Conservation (phyloP, 2,329 filamentous ascomycete species). For the Pyrenophora teres region DNA sequence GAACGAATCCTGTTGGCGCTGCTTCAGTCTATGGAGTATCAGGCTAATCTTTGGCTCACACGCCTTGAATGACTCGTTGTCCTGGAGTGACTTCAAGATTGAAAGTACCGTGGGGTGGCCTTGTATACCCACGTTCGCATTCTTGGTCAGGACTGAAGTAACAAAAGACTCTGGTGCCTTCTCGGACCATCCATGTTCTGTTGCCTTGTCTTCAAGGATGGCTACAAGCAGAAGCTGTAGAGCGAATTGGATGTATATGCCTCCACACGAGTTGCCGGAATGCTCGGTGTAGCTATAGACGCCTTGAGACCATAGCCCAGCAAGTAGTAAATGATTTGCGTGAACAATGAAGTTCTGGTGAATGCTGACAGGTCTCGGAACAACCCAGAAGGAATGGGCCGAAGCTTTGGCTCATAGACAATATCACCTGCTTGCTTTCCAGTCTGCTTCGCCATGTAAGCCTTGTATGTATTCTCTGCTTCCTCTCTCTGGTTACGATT, state of each 20-base stretch:
- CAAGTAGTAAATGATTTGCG: slow-evolving; percentile 86
- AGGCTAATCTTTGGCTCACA: slow-evolving; percentile 84
- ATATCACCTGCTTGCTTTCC: slow-evolving; percentile 81
- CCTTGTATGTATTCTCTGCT: slow-evolving; percentile 85
- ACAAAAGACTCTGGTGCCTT: slow-evolving; percentile 68
- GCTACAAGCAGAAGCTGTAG: slow-evolving; percentile 86
- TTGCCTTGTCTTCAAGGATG: slow-evolving; percentile 76
- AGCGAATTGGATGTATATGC: slow-evolving; percentile 88
- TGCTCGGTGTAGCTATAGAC: slow-evolving; percentile 69
- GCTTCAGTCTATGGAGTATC: slow-evolving; percentile 81
- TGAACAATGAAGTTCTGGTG: slow-evolving; percentile 82
- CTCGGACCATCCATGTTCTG: slow-evolving; percentile 49
- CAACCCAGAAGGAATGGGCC: slow-evolving; percentile 73
- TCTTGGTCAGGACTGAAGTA: slow-evolving; percentile 68
- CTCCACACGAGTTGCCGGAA: slow-evolving; percentile 83
- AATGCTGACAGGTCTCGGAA: slow-evolving; percentile 80
- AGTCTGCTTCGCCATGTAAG: slow-evolving; percentile 83
- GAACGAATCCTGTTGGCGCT: slow-evolving; percentile 77
- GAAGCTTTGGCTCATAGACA: slow-evolving; percentile 86
- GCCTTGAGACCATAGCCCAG: slow-evolving; percentile 79
- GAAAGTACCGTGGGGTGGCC: slow-evolving; percentile 55
- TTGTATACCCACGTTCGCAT: slow-evolving; percentile 53
- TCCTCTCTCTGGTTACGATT: slow-evolving; percentile 97
- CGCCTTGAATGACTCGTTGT: slow-evolving; percentile 75
- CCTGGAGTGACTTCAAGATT: slow-evolving; percentile 58